Evolutionary conservation across 257 asterid species (phyloP), one percentile per base, ranked within the genome.

Genomic region (Nicotiana paniculata): DNA sequence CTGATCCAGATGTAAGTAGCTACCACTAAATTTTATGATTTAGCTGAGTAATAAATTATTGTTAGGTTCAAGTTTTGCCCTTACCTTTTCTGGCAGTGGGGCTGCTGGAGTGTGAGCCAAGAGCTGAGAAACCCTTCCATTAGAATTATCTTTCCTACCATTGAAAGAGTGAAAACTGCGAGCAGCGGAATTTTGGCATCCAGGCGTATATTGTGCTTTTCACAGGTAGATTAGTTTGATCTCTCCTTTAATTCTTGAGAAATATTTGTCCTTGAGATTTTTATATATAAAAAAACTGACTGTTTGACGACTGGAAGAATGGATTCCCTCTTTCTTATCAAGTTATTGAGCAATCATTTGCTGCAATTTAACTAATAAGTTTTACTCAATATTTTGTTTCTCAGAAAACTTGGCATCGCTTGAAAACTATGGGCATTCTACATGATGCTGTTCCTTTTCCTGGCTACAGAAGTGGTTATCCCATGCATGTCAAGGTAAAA

Each of bases 371-470:
- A 75, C 24, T 51, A 75, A 26, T 26, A 15, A 18, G 24, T 13
- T 72, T 13, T 13, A 48, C 79, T 13, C 53, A 37, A 26, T 75
- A 51, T 48, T 82, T 67, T 9, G 64, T 63, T 79, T 79, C 79
- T 55, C 96, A 95, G 97, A 95, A 95, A 95, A 92, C 97, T 61
- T 95, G 98, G 98, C 92, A 90, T 85, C 91, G 93, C 88, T 86
- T 93, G 89, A 91, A 90, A 88, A 83, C 81, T 48, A 81, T 86
- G 21, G 93, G 96, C 84, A 90, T 95, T 86, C 93, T 95, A 80
- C 93, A 90, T 79, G 98, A 95, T 86, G 97, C 96, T 21, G 79
- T 92, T 88, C 98, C 98, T 72, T 87, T 81, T 88, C 92, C 93
- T 48, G 67, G 70, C 80, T 82, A 85, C 80, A 86, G 97, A 86